Conservation (phyloP, 805 yeast genomes). For the Yarrowia phangngaensis region DNA sequence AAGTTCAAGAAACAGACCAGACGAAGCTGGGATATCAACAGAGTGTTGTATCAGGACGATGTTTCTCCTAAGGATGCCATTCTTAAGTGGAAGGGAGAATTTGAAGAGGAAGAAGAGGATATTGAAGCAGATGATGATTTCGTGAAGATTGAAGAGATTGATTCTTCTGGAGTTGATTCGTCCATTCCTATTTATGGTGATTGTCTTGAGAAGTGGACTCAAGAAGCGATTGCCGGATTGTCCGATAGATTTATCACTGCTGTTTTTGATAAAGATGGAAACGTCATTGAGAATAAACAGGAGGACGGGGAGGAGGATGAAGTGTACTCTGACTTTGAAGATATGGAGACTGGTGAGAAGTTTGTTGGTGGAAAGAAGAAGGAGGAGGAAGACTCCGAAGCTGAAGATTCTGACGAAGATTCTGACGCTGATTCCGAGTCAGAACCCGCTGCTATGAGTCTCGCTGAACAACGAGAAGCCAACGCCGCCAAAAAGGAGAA, state of each 20-base stretch:
- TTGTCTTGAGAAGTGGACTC: constrained; percentile 30
- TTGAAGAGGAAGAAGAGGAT: constrained; percentile 33
- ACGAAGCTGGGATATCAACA: constrained; percentile 74
- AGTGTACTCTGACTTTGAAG: constrained; percentile 44
- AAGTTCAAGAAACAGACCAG: constrained; percentile 41
- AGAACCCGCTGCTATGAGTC: constrained; percentile 41
- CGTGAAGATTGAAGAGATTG: constrained; percentile 29
- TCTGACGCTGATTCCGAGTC: constrained; percentile 32
- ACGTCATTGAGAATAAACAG: constrained; percentile 33
- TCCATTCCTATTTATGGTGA: constrained; percentile 28
- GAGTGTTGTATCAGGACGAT: constrained; percentile 73
- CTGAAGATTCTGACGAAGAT: constrained; percentile 44
- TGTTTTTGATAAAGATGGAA: constrained; percentile 30
- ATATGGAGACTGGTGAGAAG: constrained; percentile 39
- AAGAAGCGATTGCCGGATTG: constrained; percentile 28
- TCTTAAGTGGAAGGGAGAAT: constrained; percentile 35
- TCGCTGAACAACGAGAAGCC: constrained; percentile 72
- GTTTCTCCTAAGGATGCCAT: constrained; percentile 54
- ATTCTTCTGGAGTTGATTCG: constrained; percentile 31
- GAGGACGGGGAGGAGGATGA: constrained; percentile 38
- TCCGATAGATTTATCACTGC: constrained; percentile 32
- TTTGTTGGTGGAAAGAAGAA: constrained; percentile 33
- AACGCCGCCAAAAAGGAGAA: constrained; percentile 87
- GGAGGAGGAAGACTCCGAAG: constrained; percentile 40
- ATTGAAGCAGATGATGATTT: constrained; percentile 35